Percentiles rank a stretch among this genome's conserved stretches.
phyloP scores from a whole-genome alignment of 352 stramenopile genomes.

The Thraustochytrium sp. region DNA sequence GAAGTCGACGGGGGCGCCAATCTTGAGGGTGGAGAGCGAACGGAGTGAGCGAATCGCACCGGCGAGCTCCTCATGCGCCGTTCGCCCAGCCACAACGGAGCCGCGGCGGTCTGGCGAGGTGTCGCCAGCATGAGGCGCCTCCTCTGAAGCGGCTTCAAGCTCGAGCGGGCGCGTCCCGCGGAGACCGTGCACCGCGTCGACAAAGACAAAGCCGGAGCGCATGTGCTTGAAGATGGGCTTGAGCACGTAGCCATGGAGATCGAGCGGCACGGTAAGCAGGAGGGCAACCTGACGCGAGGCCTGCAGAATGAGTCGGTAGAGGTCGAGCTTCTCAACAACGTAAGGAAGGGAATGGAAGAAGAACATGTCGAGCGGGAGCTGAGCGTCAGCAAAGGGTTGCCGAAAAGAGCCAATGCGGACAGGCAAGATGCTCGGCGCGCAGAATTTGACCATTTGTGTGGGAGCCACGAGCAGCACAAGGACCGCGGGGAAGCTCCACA shows the following conservation, averaged over 20 bases:
- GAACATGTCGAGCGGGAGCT: conserved; percentile 32
- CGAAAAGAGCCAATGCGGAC: conserved; percentile 21
- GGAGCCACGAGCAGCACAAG: not conserved
- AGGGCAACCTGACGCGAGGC: not conserved
- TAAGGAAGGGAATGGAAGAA: conserved; percentile 36
- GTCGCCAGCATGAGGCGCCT: too few species aligned
- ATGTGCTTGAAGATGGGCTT: conserved; percentile 21
- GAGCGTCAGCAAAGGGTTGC: conserved; percentile 26
- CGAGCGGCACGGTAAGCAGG: not conserved
- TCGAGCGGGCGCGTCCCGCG: too few species aligned
- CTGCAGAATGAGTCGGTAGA: not conserved
- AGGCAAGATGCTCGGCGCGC: not conserved
- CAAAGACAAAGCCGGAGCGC: conserved; percentile 14
- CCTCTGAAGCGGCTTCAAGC: too few species aligned
- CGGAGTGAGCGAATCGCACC: not conserved
- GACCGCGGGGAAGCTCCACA: conserved; percentile 27
- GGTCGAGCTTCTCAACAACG: conserved; percentile 15
- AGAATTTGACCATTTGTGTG: not conserved
- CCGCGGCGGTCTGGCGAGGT: not conserved
- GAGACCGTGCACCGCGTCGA: not conserved
- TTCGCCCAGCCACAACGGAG: not conserved
- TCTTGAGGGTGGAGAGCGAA: not conserved
- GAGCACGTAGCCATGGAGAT: conserved; percentile 36
- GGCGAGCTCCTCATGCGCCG: not conserved
- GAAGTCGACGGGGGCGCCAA: not conserved